Percentiles rank a stretch among this genome's conserved stretches.
phyloP scores from a whole-genome alignment of 768 basidiomycete genomes.

The Psilocybe tampanensis region DNA sequence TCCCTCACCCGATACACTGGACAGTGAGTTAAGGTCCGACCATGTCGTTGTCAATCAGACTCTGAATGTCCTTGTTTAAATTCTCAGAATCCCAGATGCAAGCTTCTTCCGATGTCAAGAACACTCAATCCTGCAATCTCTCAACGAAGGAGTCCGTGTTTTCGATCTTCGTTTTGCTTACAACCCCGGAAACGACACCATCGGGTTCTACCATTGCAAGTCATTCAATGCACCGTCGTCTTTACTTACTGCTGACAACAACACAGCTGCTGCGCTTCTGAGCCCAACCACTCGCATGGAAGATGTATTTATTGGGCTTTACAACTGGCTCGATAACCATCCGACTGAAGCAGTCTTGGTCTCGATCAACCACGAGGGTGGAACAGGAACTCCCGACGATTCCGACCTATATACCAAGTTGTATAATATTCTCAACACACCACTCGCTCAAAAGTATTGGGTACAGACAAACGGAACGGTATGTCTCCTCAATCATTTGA shows the following conservation, averaged over 20 bases:
- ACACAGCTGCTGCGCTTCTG: slow-evolving; percentile 40
- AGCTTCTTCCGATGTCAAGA: slow-evolving; percentile 44
- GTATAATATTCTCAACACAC: slow-evolving; percentile 39
- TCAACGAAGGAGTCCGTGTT: slow-evolving; percentile 52
- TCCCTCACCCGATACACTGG: slow-evolving; percentile 46
- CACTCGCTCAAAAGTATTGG: slow-evolving; percentile 47
- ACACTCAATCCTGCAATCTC: slow-evolving; percentile 44
- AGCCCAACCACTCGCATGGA: slow-evolving; percentile 47
- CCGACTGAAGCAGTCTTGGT: slow-evolving; percentile 53
- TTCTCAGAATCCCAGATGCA: slow-evolving; percentile 37
- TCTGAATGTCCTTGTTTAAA: background rate
- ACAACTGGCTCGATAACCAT: slow-evolving; percentile 53
- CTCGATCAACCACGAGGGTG: slow-evolving; percentile 51
- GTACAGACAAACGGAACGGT: slow-evolving; percentile 43
- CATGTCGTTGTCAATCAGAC: background rate
- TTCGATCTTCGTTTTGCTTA: slow-evolving; percentile 52
- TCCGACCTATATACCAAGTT: slow-evolving; percentile 42
- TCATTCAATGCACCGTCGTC: background rate
- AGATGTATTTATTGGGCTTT: slow-evolving; percentile 54
- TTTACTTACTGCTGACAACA: background rate
- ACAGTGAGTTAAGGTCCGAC: slow-evolving; percentile 29
- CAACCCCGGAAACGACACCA: slow-evolving; percentile 52
- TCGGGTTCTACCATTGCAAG: slow-evolving; percentile 51
- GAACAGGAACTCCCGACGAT: slow-evolving; percentile 46
- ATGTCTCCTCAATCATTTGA: background rate